Percentiles rank a stretch among this genome's conserved stretches.
Conservation (phyloP, 768 basidiomycete genomes). For the Russula sp. region DNA sequence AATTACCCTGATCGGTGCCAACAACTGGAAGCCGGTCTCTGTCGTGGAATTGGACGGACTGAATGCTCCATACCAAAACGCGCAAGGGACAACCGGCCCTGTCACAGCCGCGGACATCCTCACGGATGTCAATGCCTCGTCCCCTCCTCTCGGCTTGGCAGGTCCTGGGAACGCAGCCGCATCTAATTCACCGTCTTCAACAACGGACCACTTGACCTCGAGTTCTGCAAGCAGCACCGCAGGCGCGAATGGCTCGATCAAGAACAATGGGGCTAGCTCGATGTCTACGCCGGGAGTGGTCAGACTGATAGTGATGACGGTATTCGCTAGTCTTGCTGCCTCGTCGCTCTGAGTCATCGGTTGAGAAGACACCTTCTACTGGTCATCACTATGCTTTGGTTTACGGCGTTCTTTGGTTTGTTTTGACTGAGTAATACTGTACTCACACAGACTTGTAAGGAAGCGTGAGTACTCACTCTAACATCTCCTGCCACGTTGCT, state of each 20-base stretch:
- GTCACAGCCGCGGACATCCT: slow-evolving; percentile 5
- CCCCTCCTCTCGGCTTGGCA: not conserved
- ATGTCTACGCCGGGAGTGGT: not conserved
- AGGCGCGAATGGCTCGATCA: not conserved
- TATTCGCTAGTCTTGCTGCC: not conserved
- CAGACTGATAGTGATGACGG: not conserved
- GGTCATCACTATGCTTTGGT: not conserved
- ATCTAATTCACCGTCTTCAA: not conserved
- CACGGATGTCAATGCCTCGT: not conserved
- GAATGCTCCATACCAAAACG: slow-evolving; percentile 20
- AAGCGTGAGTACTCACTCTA: not conserved
- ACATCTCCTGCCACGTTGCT: not conserved
- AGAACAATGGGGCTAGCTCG: not conserved
- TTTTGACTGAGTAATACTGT: not conserved
- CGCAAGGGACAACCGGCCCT: slow-evolving; percentile 5
- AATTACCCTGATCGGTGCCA: slow-evolving; percentile 13
- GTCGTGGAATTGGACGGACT: slow-evolving; percentile 10
- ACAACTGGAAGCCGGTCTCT: slow-evolving; percentile 14
- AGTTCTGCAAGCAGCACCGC: not conserved
- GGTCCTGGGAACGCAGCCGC: not conserved
- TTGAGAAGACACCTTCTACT: not conserved
- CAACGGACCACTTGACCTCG: not conserved
- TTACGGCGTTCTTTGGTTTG: not conserved
- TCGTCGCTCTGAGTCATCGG: not conserved
- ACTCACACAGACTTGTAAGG: not conserved